Evolutionary conservation across 164 flowering plant species (phyloP), one percentile per base, ranked within the genome.

Genomic region (Piper longum): DNA sequence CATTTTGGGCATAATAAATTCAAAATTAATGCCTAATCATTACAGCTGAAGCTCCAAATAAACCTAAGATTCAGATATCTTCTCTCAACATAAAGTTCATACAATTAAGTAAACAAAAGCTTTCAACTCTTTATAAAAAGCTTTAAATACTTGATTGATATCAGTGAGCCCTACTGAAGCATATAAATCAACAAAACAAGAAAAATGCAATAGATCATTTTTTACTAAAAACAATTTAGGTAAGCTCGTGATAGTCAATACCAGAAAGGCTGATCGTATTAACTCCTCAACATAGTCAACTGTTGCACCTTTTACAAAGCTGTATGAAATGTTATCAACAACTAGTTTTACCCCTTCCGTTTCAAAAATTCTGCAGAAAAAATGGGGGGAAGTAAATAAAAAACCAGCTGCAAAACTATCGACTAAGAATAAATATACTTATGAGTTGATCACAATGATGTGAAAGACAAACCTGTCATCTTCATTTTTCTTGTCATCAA

Each of bases 201-300:
- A 9, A 9, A 4, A 36, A 26, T 9, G 42, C 36, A 26, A 8
- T 13, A 57, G 11, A 2, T 48, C 11, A 48, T 9, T 5, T 44
- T 44, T 44, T 11, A 44, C 7, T 44, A 44, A 11, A 12, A 48
- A 9, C 9, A 9, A 44, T 5, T 6, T 5, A 11, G 36, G 19
- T 19, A 56, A 56, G 17, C 11, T 7, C 41, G 11, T 4, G 11
- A 26, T 2, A 2, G 8, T n/a, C 36, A 57, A 57, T 57, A 84
- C 88, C 83, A 74, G 73, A 56, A 84, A 84, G 56, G 89, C 85
- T 66, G 88, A 82, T 4, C 85, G 85, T 42, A 79, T 77, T 48
- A 82, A 77, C 84, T 93, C 99, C 82, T 93, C 96, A 17, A 80
- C 96, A 80, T 82, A 93, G 74, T 93, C 99, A 75, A 93, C 82